Percentiles rank a stretch among this genome's conserved stretches.
Evolutionary conservation across 2,329 filamentous ascomycete species (phyloP).

Genomic region (Aureobasidium sp.): DNA sequence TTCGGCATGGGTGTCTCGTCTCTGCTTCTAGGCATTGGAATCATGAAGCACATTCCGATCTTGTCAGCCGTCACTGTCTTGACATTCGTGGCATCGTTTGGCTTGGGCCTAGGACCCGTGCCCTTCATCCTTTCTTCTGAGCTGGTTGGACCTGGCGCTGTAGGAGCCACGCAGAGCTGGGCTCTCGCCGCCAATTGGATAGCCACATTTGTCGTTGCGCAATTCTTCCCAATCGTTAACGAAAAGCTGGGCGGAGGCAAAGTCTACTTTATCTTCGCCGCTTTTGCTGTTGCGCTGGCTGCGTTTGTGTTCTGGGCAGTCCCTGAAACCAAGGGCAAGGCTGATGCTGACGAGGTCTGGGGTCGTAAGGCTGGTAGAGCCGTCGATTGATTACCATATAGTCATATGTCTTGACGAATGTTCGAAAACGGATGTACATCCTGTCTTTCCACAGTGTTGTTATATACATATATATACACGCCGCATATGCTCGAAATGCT

Average conservation of each 20-base stretch:
- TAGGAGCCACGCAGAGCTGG: slow-evolving; percentile 86
- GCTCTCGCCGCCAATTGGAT: slow-evolving; percentile 81
- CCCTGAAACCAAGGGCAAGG: slow-evolving; percentile 84
- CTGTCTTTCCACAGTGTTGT: too few relatives aligned
- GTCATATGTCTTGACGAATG: background rate
- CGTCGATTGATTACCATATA: slow-evolving; percentile 1
- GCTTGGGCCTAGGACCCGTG: slow-evolving; percentile 82
- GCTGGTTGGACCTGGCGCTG: slow-evolving; percentile 81
- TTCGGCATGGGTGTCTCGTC: slow-evolving; percentile 76
- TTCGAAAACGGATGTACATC: too few relatives aligned
- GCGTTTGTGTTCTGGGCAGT: slow-evolving; percentile 65
- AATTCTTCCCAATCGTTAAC: slow-evolving; percentile 89
- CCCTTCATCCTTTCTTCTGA: slow-evolving; percentile 92
- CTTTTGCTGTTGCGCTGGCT: slow-evolving; percentile 60
- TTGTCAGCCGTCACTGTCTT: slow-evolving; percentile 77
- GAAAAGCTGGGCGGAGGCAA: slow-evolving; percentile 69
- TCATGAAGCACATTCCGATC: slow-evolving; percentile 63
- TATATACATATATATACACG: background rate
- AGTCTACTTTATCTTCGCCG: slow-evolving; percentile 89
- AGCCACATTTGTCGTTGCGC: slow-evolving; percentile 84
- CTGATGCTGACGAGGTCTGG: slow-evolving; percentile 85
- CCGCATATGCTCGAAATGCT: too few relatives aligned
- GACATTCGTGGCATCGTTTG: slow-evolving; percentile 83
- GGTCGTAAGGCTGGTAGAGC: slow-evolving; percentile 46
- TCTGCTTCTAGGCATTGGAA: slow-evolving; percentile 70